Base-by-base conservation (phyloP, 768 basidiomycete species). In the Boletus sensibilis region DNA sequence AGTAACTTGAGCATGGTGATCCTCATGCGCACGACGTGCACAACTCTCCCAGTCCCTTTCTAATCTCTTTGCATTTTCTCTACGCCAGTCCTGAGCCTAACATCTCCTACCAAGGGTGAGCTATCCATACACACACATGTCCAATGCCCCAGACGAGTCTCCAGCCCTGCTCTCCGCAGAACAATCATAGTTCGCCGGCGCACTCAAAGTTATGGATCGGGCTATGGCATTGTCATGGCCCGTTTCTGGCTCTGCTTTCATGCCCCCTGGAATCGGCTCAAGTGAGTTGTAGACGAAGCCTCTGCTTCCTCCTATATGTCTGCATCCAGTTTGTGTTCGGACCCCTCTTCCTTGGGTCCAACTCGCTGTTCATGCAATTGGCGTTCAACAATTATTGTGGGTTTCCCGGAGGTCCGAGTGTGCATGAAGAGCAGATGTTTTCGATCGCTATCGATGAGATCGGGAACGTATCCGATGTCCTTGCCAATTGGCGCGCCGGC, bases 321-420 rank as follows among this genome's bases (percentile, higher is more conserved):
- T 61, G 31, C 44, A 23, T 59, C 55, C 46, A 68, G 38, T 70
- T 70, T 35, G 29, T 52, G 8, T 39, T 68, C 14, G 69, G 70
- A 11, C 53, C 70, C 35, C 60, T 72, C 23, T 64, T 61, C 27
- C 33, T 72, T 7, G 60, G 41, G 25, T 70, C 69, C 50, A 72
- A 61, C 43, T 66, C 68, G 3, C 14, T 57, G 35, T 72, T 70
- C 47, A 70, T 66, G 0, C 69, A 70, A 33, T 13, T 72, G 44
- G 69, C 70, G 20, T 70, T 71, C 38, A 63, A 72, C 42, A 60
- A 70, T 8, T 12, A 72, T 35, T 62, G 69, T 5, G 60, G 64
- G 13, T 70, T 41, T 38, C 50, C 69, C 0, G 68, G 68, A 12
- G 69, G 70, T 21, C 66, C 63, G 50, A 59, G 70, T 56, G 50